Conservation (phyloP, 805 yeast genomes). For the Yarrowia hollandica region DNA sequence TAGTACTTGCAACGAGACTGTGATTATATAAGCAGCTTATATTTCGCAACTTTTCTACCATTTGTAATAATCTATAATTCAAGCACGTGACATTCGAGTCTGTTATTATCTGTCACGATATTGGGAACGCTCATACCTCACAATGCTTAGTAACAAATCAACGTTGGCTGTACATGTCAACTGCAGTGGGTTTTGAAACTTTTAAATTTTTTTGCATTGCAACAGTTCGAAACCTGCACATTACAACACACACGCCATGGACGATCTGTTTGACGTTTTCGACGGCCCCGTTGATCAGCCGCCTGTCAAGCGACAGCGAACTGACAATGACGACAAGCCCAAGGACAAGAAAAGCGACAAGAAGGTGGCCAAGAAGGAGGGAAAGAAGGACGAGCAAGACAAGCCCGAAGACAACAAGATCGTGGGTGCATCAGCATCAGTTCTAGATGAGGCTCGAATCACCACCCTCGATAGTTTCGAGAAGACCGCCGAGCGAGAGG, state of each 20-base stretch:
- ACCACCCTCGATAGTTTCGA: slow-evolving; percentile 62
- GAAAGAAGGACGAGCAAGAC: neutral
- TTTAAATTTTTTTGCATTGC: slow-evolving; percentile 6
- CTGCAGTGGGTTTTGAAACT: neutral
- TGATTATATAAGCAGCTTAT: too few relatives aligned
- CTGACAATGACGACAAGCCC: neutral
- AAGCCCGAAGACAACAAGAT: neutral
- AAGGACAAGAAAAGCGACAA: neutral
- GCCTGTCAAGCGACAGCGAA: slow-evolving; percentile 19
- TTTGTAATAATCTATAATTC: too few relatives aligned
- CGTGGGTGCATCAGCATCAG: neutral
- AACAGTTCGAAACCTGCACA: neutral
- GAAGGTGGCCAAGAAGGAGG: neutral
- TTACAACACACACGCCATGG: neutral
- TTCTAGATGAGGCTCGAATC: neutral
- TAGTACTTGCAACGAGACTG: too few relatives aligned
- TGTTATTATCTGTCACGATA: too few relatives aligned
- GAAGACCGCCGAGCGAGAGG: slow-evolving; percentile 86
- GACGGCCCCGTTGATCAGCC: slow-evolving; percentile 28
- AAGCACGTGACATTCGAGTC: too few relatives aligned
- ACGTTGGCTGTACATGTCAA: too few relatives aligned
- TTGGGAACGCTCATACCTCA: too few relatives aligned
- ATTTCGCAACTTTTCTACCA: too few relatives aligned
- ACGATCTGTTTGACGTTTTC: slow-evolving; percentile 28
- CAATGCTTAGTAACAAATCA: too few relatives aligned